Percentiles rank a stretch among this genome's conserved stretches.
phyloP scores from a whole-genome alignment of 805 yeast genomes.

The Cyberlindnera meyerae region DNA sequence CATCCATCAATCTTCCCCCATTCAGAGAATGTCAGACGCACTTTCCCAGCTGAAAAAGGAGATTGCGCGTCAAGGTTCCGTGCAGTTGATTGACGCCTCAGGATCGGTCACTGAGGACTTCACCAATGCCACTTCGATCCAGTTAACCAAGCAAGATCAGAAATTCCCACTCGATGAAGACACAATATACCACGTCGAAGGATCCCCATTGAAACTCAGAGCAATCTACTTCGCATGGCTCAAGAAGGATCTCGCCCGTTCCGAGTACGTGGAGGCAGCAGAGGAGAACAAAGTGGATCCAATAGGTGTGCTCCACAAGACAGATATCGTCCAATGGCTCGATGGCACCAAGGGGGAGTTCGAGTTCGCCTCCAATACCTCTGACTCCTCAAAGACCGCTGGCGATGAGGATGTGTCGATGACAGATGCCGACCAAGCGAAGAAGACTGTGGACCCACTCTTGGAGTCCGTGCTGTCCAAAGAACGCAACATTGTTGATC shows the following conservation, averaged over 20 bases:
- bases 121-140: slow-evolving; percentile 28
- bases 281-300: slow-evolving; percentile 58
- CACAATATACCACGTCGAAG: slow-evolving; percentile 56
- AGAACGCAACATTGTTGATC: slow-evolving; percentile 51
- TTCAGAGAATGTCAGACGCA: slow-evolving; percentile 11
- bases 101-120: slow-evolving; percentile 33
- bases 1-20: too few relatives aligned
- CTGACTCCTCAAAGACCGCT: background rate
- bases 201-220: slow-evolving; percentile 43
- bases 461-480: slow-evolving; percentile 26
- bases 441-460: slow-evolving; percentile 30
- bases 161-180: slow-evolving; percentile 35
- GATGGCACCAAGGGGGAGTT: slow-evolving; percentile 61
- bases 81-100: slow-evolving; percentile 20
- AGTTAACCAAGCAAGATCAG: slow-evolving; percentile 22
- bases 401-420: slow-evolving; percentile 12
- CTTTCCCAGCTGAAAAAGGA: slow-evolving; percentile 25
- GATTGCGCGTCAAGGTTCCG: slow-evolving; percentile 23
- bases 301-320: slow-evolving; percentile 77
- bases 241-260: slow-evolving; percentile 64
- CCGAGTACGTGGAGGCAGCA: slow-evolving; percentile 77
- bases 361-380: slow-evolving; percentile 36
- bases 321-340: slow-evolving; percentile 79
- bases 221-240: slow-evolving; percentile 77
- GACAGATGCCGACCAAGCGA: slow-evolving; percentile 11